Evolutionary conservation across 345 rosid genomes (phyloP), one percentile per base, ranked within the genome.

Genomic region (Arabidopsis suecica): DNA sequence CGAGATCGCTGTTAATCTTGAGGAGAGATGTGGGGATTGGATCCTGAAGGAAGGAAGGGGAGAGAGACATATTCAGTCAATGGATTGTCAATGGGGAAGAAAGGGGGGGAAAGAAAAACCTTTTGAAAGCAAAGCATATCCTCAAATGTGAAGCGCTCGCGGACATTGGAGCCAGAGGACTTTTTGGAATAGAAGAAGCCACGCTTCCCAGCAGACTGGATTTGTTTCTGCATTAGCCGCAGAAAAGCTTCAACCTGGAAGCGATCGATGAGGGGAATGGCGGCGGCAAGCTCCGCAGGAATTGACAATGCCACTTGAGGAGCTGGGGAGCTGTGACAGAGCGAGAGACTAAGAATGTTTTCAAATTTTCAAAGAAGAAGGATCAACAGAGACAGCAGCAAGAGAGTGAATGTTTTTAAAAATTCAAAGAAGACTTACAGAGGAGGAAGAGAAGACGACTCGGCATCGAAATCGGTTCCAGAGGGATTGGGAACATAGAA

Each of bases 81-180:
- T 34, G 61, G 41, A 63, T 4, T 6, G 61, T 49, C 10, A 61
- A 7, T 9, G 23, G 25, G 44, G 54, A 8, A 12, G 16, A 7
- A 2, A 72, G 60, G 33, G 55, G 5, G 12, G 51, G 13, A 67
- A 60, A 20, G 58, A 45, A 9, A 59, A 28, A 95, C 99, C 99
- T 92, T 92, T 75, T 95, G 97, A 81, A 90, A 95, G 80, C 93
- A 92, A 51, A 95, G 74, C 99, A 95, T 95, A 77, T 95, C 99
- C 85, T 92, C 97, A 65, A 95, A 89, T 6, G 97, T 90, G 83
- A 88, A 90, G 68, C 87, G 93, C 64, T 88, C 99, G 61, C 85
- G 87, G 71, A 86, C 86, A 76, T 88, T 89, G 79, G 88, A 82
- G 34, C 92, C 96, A 1, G 60, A 75, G 7, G 96, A 80, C 69